phyloP scores from a whole-genome alignment of 441 rosid genomes.

The Syzygium malaccense region DNA sequence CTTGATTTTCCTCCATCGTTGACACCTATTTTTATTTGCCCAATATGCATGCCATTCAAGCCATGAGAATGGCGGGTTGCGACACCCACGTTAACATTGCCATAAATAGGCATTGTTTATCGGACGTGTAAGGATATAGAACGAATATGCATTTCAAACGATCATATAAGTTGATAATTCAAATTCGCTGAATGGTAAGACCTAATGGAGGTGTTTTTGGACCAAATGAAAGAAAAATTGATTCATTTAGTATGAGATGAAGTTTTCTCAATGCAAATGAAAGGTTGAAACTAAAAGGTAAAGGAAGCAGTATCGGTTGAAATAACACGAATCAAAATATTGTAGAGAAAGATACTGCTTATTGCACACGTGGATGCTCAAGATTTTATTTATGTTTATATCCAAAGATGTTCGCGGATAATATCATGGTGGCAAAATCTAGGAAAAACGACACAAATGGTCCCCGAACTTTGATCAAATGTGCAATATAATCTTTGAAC shows the following conservation, averaged over 20 bases:
- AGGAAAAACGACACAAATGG: fast-evolving
- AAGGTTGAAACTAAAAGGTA: not conserved
- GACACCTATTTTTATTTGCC: too few relatives aligned
- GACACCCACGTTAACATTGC: not conserved
- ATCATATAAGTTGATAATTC: not conserved
- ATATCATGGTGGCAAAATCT: not conserved
- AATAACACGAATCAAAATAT: fast-evolving
- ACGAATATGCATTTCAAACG: not conserved
- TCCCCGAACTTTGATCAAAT: too few relatives aligned
- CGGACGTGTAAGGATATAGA: not conserved
- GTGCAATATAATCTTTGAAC: too few relatives aligned
- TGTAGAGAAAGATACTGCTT: fast-evolving
- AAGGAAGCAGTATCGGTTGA: too few relatives aligned
- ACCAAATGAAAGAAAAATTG: fast-evolving
- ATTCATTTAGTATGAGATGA: not conserved
- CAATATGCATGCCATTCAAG: too few relatives aligned
- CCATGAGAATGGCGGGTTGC: too few relatives aligned
- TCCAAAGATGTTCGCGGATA: not conserved
- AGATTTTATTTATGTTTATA: not conserved
- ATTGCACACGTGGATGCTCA: fast-evolving
- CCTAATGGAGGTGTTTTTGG: not conserved
- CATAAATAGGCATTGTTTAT: not conserved
- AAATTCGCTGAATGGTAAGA: not conserved
- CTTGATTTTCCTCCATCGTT: not conserved
- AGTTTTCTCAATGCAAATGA: not conserved